Percentiles rank a stretch among this genome's conserved stretches.
These are phyloP conservation scores for Parathielavia appendiculata DNA, from an alignment of 495 filamentous ascomycete genomes.

Conservation along the genomic window DNA sequence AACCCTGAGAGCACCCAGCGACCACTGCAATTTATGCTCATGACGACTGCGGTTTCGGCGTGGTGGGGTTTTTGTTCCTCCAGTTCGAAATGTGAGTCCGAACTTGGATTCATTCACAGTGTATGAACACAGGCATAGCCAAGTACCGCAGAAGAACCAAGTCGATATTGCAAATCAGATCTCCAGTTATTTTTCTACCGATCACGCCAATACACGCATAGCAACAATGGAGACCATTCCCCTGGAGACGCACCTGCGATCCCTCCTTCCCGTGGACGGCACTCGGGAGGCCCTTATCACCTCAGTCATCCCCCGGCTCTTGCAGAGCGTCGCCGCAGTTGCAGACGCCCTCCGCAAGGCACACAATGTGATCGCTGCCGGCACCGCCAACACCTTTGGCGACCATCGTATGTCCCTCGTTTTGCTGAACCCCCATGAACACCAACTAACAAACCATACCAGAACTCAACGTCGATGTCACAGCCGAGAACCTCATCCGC, in stretches of 20 bases:
- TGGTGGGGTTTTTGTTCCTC: not conserved
- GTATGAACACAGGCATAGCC: no score
- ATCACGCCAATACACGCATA: no score
- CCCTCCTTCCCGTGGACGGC: conserved; percentile 9
- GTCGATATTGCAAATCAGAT: no score
- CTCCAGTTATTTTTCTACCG: no score
- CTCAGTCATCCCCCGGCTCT: conserved; percentile 40
- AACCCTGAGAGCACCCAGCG: not conserved
- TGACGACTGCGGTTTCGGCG: conserved; percentile 6
- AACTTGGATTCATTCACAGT: no score
- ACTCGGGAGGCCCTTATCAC: conserved; percentile 18
- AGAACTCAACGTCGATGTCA: conserved; percentile 51
- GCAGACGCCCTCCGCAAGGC: conserved; percentile 35
- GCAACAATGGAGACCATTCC: not conserved
- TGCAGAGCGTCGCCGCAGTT: conserved; percentile 34
- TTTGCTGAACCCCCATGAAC: not conserved
- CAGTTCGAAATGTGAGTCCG: no score
- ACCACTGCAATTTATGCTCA: no score
- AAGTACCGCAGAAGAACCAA: no score
- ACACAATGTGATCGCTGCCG: conserved; percentile 39
- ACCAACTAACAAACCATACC: not conserved
- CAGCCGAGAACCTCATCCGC: conserved; percentile 44
- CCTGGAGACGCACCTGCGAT: conserved; percentile 9
- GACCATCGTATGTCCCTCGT: conserved; percentile 37
- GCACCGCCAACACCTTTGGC: conserved; percentile 47